A percentile compares a stretch with the other conserved stretches of the same genome.
phyloP scores from a whole-genome alignment of 768 basidiomycete species.

The Suillus cothurnatus region DNA sequence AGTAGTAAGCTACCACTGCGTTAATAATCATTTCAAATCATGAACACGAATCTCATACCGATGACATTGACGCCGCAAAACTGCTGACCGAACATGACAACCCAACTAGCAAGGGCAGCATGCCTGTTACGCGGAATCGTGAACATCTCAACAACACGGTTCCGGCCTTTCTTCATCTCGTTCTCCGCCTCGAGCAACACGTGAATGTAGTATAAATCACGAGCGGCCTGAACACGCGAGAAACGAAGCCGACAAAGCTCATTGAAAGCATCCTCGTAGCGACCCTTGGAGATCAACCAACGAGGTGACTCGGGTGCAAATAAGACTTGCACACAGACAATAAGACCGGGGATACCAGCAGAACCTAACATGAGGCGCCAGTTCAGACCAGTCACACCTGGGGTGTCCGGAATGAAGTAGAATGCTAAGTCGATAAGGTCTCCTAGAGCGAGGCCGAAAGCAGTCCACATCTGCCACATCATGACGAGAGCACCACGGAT shows the following conservation, averaged over 20 bases:
- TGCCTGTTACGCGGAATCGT: conserved; percentile 73
- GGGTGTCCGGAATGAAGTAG: conserved; percentile 49
- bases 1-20: conserved; percentile 66
- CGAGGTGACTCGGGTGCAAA: conserved; percentile 73
- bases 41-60: conserved; percentile 15
- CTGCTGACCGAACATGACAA: conserved; percentile 83
- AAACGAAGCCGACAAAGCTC: conserved; percentile 70
- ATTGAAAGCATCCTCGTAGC: conserved; percentile 66
- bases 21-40: neutral
- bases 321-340: conserved; percentile 47
- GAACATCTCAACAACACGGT: conserved; percentile 68
- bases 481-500: conserved; percentile 91
- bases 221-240: conserved; percentile 73
- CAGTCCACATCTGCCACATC: conserved; percentile 94
- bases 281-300: conserved; percentile 82
- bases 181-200: conserved; percentile 68
- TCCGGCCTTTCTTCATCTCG: conserved; percentile 54
- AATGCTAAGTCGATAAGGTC: conserved; percentile 67
- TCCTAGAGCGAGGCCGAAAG: conserved; percentile 81
- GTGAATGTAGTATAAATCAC: conserved; percentile 81
- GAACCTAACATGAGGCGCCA: conserved; percentile 84
- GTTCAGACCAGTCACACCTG: conserved; percentile 60
- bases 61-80: conserved; percentile 83
- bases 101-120: conserved; percentile 57
- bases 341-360: conserved; percentile 57